These are phyloP conservation scores for Urostyla sp. DNA, from an alignment of 73 alveolate genomes.

Conservation along the genomic window DNA sequence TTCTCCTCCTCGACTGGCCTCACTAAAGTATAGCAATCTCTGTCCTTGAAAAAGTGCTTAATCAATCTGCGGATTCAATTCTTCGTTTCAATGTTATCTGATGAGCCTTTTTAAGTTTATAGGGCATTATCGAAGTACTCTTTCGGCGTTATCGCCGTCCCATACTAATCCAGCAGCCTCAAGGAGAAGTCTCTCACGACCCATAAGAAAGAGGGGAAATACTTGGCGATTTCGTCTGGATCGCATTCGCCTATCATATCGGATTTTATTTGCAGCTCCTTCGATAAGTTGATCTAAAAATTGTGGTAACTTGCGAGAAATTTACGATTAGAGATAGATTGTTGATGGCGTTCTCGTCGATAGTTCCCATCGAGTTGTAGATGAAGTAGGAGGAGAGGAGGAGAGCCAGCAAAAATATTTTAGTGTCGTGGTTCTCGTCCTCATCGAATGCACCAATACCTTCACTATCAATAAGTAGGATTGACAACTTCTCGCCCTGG, in stretches of 20 bases:
- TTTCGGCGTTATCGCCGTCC: constrained; percentile 85
- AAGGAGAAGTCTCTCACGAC: constrained; percentile 91
- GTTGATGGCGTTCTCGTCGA: constrained; percentile 87
- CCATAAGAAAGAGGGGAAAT: constrained; percentile 87
- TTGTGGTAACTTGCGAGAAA: constrained; percentile 72
- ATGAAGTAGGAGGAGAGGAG: constrained; percentile 83
- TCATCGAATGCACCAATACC: constrained; percentile 94
- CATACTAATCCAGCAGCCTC: constrained; percentile 79
- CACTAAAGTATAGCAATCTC: constrained; percentile 97
- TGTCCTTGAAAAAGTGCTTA: constrained; percentile 94
- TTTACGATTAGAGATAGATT: constrained; percentile 82
- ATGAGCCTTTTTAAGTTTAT: constrained; percentile 79
- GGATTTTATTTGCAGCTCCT: constrained; percentile 73
- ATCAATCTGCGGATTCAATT: constrained; percentile 94
- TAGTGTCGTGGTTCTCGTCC: constrained; percentile 90
- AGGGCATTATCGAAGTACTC: constrained; percentile 95
- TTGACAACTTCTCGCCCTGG: constrained; percentile 80
- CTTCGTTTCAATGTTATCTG: constrained; percentile 87
- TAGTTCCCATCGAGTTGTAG: constrained; percentile 87
- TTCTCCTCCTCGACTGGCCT: constrained; percentile 96
- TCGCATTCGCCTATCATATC: constrained; percentile 40
- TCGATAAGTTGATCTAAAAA: constrained; percentile 82
- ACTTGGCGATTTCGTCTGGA: constrained; percentile 80
- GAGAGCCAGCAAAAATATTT: constrained; percentile 81
- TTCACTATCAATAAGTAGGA: constrained; percentile 82